A percentile compares a stretch with the other conserved stretches of the same genome.
Conservation (phyloP, 1,139 yeast species). For the Geotrichum restrictum region DNA sequence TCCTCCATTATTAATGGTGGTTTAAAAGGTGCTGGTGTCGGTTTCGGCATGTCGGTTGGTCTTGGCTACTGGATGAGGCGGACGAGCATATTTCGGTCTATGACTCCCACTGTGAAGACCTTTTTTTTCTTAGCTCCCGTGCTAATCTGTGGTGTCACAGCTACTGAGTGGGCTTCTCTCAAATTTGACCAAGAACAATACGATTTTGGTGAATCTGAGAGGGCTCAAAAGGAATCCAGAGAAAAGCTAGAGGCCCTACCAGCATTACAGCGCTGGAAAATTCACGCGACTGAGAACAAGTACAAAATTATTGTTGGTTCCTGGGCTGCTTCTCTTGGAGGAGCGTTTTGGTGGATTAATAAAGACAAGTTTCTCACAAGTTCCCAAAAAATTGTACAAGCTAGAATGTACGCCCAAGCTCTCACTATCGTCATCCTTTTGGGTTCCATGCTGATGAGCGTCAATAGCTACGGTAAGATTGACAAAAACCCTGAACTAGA, state of each 20-base stretch:
- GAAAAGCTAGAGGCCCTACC: conserved; percentile 18
- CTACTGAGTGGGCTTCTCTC: conserved; percentile 37
- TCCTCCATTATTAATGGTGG: conserved; percentile 58
- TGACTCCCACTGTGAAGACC: conserved; percentile 26
- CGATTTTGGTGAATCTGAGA: conserved; percentile 20
- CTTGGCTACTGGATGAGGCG: conserved; percentile 26
- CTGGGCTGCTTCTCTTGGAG: conserved; percentile 85
- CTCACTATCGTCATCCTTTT: conserved; percentile 44
- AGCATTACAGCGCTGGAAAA: conserved; percentile 7
- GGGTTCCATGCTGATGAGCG: conserved; percentile 36
- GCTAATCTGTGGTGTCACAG: conserved; percentile 33
- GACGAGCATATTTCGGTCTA: conserved; percentile 28
- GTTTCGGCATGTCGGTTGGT: conserved; percentile 52
- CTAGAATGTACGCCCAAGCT: conserved; percentile 92
- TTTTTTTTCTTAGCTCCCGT: conserved; percentile 34
- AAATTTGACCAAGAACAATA: conserved; percentile 31
- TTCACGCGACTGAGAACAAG: conserved; percentile 47
- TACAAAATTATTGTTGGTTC: conserved; percentile 71
- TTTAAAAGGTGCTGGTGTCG: conserved; percentile 55
- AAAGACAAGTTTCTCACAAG: conserved; percentile 72
- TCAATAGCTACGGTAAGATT: conserved; percentile 18
- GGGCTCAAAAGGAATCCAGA: conserved; percentile 14
- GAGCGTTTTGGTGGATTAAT: conserved; percentile 74
- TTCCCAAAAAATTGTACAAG: conserved; percentile 85
- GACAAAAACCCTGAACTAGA: conserved; percentile 37